Conservation (phyloP, 164 flowering plant genomes). For the Vitis labrusca region DNA sequence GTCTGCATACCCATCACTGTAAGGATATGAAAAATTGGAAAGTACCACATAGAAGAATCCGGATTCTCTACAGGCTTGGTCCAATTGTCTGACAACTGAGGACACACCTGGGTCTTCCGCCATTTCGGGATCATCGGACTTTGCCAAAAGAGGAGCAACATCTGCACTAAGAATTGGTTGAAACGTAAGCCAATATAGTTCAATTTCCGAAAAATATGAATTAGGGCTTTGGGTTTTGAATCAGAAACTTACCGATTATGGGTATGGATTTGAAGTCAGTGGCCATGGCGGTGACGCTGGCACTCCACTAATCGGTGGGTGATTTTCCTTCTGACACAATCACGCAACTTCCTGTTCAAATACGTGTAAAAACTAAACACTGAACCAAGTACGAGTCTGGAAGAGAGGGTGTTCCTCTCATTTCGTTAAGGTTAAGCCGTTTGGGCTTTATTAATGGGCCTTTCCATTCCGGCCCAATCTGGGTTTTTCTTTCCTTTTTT, state of each 20-base stretch:
- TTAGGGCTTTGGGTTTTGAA: neutral
- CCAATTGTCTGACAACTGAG: conserved; percentile 65
- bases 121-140: conserved; percentile 67
- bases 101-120: conserved; percentile 54
- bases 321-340: neutral
- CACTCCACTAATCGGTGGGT: neutral
- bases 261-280: conserved; percentile 65
- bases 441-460: too few relatives aligned
- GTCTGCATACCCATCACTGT: neutral
- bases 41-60: conserved; percentile 96
- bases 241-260: conserved; percentile 42
- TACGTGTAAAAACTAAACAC: too few relatives aligned
- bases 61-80: conserved; percentile 75
- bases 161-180: conserved; percentile 37
- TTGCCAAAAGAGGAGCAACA: conserved; percentile 65
- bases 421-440: too few relatives aligned
- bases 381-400: too few relatives aligned
- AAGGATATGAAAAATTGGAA: neutral
- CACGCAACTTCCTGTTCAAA: too few relatives aligned
- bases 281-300: conserved; percentile 34
- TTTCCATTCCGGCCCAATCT: too few relatives aligned
- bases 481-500: too few relatives aligned
- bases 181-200: neutral
- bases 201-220: neutral
- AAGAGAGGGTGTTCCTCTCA: too few relatives aligned